Evolutionary conservation across 1,284 basidiomycete species (phyloP).

Genomic region (Wallemia mellicola): DNA sequence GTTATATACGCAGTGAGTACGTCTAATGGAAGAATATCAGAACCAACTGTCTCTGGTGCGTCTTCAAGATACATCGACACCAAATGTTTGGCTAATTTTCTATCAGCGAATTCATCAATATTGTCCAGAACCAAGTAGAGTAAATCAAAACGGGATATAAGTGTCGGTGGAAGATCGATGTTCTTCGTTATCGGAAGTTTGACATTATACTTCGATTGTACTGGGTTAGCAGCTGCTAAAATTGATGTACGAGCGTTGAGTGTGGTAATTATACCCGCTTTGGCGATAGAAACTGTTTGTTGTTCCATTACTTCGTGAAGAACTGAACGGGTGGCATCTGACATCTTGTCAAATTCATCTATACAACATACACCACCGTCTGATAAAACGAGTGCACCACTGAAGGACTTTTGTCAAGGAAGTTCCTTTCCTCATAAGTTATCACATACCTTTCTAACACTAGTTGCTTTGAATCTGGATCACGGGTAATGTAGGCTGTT

Average conservation of each 20-base stretch:
- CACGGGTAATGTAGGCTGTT: conserved; percentile 88
- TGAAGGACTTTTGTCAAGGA: conserved; percentile 11
- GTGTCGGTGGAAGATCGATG: conserved; percentile 80
- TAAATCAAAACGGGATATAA: conserved; percentile 91
- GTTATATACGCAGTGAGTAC: conserved; percentile 82
- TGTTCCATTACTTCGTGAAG: conserved; percentile 99
- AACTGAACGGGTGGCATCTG: conserved; percentile 78
- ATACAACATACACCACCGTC: conserved; percentile 98
- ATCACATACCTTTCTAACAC: conserved; percentile 56
- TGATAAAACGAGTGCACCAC: conserved; percentile 80
- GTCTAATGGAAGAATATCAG: conserved; percentile 56
- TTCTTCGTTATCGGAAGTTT: conserved; percentile 52
- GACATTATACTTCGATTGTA: conserved; percentile 81
- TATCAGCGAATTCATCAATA: conserved; percentile 63
- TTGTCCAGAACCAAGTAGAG: conserved; percentile 93
- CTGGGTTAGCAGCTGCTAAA: conserved; percentile 84
- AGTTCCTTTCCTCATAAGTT: not conserved
- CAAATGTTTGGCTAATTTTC: conserved; percentile 71
- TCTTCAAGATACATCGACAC: conserved; percentile 86
- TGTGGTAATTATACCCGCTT: conserved; percentile 95
- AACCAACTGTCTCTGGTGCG: conserved; percentile 31
- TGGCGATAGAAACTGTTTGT: conserved; percentile 99
- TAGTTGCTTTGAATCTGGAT: conserved; percentile 90
- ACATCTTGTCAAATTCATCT: conserved; percentile 99
- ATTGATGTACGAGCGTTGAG: conserved; percentile 92